Evolutionary conservation across 306 rosid species (phyloP), one percentile per base, ranked within the genome.

Genomic region (Potentilla sterilis): DNA sequence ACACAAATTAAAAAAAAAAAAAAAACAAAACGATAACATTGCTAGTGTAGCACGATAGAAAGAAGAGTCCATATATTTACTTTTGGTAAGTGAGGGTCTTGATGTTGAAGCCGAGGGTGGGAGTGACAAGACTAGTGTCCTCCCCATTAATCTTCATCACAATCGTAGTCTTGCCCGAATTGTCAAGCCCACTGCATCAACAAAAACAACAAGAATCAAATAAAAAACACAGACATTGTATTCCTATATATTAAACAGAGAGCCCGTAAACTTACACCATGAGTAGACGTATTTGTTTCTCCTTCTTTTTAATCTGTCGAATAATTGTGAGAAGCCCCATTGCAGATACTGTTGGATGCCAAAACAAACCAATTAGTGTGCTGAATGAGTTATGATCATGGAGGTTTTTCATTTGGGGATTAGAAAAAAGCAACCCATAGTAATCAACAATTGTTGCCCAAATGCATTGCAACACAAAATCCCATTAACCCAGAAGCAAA

Each of bases 101-200:
- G 90, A 93, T 93, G 87, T 93, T 93, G 88, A 93, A 93, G 54
- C 98, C 98, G 6, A 93, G 92, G 9, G 98, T 93, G 52, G 98
- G 98, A 77, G 97, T 93, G 44, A 93, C 92, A 47, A 93, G 91
- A 41, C 98, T 93, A 7, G 97, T 93, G 81, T 93, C 97, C 85
- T 93, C 98, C 44, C 96, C 97, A 44, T 89, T 93, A 57, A 93
- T 93, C 88, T 89, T 93, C 79, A 93, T 70, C 69, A 93, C 98
- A 46, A 93, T 91, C 24, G 98, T 93, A 6, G 98, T 93, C 85
- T 91, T 91, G 19, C 98, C 98, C 1, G 98, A 93, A 86, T 93
- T 91, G 79, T 91, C 98, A 76, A 93, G 90, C 38, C 98, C 98
- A 15, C 97, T 93, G 84, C 59, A 54, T 54, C 78, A 68, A 16